A percentile compares a stretch with the other conserved stretches of the same genome.
phyloP scores from a whole-genome alignment of 176 grass and related monocot genomes.

The Aegilops speltoides region DNA sequence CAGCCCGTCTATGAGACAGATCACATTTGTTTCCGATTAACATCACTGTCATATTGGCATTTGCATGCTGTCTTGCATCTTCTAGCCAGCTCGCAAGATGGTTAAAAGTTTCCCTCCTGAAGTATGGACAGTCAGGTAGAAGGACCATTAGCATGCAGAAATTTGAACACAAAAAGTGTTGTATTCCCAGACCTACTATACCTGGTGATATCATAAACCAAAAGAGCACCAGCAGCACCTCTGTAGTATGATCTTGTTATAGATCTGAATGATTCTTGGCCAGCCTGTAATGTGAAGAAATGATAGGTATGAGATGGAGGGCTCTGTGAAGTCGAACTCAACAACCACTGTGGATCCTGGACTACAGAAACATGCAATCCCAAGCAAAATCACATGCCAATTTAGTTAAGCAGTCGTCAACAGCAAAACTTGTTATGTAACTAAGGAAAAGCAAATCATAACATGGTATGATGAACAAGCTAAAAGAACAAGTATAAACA shows the following conservation, averaged over 20 bases:
- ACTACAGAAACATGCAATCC: not conserved
- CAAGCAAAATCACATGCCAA: not conserved
- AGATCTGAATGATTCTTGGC: constrained; percentile 85
- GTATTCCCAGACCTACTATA: not conserved
- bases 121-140: constrained; percentile 2
- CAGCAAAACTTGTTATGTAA: not conserved
- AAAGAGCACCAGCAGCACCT: constrained; percentile 79
- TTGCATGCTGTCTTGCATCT: constrained; percentile 80
- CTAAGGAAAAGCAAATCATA: not conserved
- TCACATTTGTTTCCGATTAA: constrained; percentile 80
- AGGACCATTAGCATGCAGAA: not conserved
- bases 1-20: constrained; percentile 71
- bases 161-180: not conserved
- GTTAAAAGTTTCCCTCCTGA: constrained; percentile 85
- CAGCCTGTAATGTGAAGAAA: constrained; percentile 47
- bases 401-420: not conserved
- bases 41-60: constrained; percentile 82
- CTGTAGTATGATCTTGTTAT: constrained; percentile 91
- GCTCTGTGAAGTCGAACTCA: not conserved
- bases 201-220: constrained; percentile 87
- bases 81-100: constrained; percentile 83
- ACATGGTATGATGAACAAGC: not conserved
- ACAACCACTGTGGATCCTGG: not conserved
- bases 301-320: constrained; percentile 16
- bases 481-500: not conserved